These are phyloP conservation scores for Phellopilus nigrolimitatus DNA, from an alignment of 1,284 basidiomycete genomes.

Conservation along the genomic window DNA sequence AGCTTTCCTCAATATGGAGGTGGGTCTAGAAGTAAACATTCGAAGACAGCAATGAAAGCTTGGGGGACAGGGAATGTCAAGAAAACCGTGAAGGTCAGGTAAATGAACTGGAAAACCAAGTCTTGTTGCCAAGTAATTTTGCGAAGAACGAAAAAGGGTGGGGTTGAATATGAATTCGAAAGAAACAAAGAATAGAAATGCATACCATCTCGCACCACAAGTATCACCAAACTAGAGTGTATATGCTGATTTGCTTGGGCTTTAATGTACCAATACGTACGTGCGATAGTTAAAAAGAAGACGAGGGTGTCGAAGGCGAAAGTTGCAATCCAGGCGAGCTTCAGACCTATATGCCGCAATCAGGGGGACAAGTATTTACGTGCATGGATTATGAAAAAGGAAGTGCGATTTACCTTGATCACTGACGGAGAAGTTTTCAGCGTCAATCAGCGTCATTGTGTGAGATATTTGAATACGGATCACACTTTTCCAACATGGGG, in stretches of 20 bases:
- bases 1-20: background rate
- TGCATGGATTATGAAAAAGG: too few species aligned
- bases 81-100: too few species aligned
- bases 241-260: conserved; percentile 6
- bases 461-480: background rate
- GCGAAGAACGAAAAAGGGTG: background rate
- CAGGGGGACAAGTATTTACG: too few species aligned
- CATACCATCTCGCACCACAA: conserved; percentile 19
- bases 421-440: background rate
- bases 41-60: too few species aligned
- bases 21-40: too few species aligned
- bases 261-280: conserved; percentile 11
- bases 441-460: background rate
- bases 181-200: background rate
- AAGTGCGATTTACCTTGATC: conserved; percentile 1
- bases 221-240: conserved; percentile 9
- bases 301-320: conserved; percentile 16
- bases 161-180: background rate
- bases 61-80: too few species aligned
- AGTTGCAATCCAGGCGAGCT: conserved; percentile 15
- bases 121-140: background rate
- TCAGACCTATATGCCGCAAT: conserved; percentile 3
- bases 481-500: conserved; percentile 14
- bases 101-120: background rate
- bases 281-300: conserved; percentile 13